These are phyloP conservation scores for Chalciporus sp. DNA, from an alignment of 1,284 basidiomycete species.

Conservation along the genomic window DNA sequence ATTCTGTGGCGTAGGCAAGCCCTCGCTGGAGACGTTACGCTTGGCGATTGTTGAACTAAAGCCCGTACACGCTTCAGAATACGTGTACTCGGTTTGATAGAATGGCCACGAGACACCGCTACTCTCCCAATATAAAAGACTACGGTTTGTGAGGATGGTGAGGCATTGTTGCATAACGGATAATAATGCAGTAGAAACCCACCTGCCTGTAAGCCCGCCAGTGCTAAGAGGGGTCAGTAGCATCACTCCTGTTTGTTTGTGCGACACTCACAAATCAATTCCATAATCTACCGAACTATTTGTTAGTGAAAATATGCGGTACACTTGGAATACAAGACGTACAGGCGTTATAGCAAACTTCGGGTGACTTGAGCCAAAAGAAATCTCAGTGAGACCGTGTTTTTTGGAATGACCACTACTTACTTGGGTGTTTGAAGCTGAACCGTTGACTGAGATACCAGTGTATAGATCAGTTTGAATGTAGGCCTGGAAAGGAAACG, in stretches of 20 bases:
- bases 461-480: conserved; percentile 1
- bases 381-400: not conserved
- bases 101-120: not conserved
- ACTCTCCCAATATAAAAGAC: conserved; percentile 2
- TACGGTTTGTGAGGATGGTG: not conserved
- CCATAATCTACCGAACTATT: not conserved
- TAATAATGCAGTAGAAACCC: not conserved
- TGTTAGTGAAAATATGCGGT: not conserved
- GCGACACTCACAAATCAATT: not conserved
- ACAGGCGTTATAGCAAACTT: conserved; percentile 1
- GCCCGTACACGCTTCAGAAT: not conserved
- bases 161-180: no score
- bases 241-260: not conserved
- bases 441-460: not conserved
- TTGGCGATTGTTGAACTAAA: not conserved
- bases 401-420: not conserved
- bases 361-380: not conserved
- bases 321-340: not conserved
- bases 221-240: not conserved
- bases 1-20: not conserved
- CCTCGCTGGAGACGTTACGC: not conserved
- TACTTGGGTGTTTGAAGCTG: not conserved
- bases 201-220: conserved; percentile 3
- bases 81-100: not conserved
- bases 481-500: not conserved